phyloP scores from a whole-genome alignment of 192 early-diverging fungal genomes.

The Geranomyces variabilis region DNA sequence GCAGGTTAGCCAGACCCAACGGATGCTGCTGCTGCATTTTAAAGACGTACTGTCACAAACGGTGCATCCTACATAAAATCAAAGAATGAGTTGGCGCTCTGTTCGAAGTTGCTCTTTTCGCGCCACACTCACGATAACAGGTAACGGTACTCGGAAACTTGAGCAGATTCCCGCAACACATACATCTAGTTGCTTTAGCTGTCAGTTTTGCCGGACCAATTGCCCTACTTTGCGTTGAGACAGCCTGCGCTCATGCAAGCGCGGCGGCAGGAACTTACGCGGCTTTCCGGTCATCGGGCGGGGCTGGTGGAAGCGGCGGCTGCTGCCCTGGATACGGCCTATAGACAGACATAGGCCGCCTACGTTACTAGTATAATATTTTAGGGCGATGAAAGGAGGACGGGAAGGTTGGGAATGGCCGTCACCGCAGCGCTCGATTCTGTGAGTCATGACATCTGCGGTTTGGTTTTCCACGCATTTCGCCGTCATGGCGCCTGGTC shows the following conservation, averaged over 20 bases:
- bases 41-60: conserved; percentile 73
- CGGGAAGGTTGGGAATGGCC: too few species aligned
- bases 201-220: too few species aligned
- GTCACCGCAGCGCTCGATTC: too few species aligned
- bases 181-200: conserved; percentile 20
- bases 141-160: conserved; percentile 70
- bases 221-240: not conserved
- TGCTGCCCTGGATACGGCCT: too few species aligned
- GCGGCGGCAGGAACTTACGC: not conserved
- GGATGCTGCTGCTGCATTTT: too few species aligned
- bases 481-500: too few species aligned
- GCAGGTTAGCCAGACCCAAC: not conserved
- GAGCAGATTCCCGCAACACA: conserved; percentile 65
- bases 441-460: too few species aligned
- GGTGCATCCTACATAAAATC: conserved; percentile 67
- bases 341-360: too few species aligned
- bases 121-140: conserved; percentile 63
- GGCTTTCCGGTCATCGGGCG: not conserved
- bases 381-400: too few species aligned
- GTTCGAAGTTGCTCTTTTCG: not conserved
- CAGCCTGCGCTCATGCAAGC: not conserved
- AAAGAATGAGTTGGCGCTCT: not conserved
- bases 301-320: too few species aligned
- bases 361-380: too few species aligned
- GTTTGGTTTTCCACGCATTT: too few species aligned